These are phyloP conservation scores for Leccinum pachyderme DNA, from an alignment of 1,284 basidiomycete genomes.

Conservation along the genomic window DNA sequence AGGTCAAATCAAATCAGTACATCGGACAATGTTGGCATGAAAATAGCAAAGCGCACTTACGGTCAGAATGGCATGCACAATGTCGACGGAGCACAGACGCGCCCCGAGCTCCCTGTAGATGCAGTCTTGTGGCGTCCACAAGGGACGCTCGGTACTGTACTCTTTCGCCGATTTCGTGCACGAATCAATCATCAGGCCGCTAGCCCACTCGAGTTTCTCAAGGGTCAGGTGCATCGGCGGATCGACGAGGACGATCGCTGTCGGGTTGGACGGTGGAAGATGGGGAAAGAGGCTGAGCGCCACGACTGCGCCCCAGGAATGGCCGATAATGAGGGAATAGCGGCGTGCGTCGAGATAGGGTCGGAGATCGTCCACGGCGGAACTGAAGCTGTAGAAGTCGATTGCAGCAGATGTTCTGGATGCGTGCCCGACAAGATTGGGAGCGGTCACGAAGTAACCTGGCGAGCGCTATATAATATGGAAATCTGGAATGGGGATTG, in stretches of 20 bases:
- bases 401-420: slow-evolving; percentile 5
- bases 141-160: slow-evolving; percentile 13
- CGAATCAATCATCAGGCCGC: not conserved
- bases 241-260: slow-evolving; percentile 27
- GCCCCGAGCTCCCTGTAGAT: slow-evolving; percentile 17
- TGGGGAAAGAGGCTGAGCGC: slow-evolving; percentile 15
- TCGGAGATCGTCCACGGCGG: slow-evolving; percentile 21
- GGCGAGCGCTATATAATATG: not conserved
- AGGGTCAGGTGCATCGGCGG: slow-evolving; percentile 9
- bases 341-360: slow-evolving; percentile 20
- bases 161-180: slow-evolving; percentile 6
- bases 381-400: slow-evolving; percentile 13
- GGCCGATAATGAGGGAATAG: slow-evolving; percentile 25
- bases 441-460: slow-evolving; percentile 28
- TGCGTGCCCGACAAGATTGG: slow-evolving; percentile 26
- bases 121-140: slow-evolving; percentile 20
- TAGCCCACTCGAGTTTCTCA: not conserved
- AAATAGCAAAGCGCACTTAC: slow-evolving; percentile 9
- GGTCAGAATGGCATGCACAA: slow-evolving; percentile 6
- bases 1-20: not conserved
- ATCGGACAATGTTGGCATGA: no score
- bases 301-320: slow-evolving; percentile 21
- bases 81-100: slow-evolving; percentile 13
- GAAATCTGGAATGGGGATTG: not conserved
- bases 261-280: slow-evolving; percentile 16